A percentile compares a stretch with the other conserved stretches of the same genome.
These are phyloP conservation scores for Hyaloperonospora arabidopsidis DNA, from an alignment of 352 stramenopile genomes.

Conservation along the genomic window DNA sequence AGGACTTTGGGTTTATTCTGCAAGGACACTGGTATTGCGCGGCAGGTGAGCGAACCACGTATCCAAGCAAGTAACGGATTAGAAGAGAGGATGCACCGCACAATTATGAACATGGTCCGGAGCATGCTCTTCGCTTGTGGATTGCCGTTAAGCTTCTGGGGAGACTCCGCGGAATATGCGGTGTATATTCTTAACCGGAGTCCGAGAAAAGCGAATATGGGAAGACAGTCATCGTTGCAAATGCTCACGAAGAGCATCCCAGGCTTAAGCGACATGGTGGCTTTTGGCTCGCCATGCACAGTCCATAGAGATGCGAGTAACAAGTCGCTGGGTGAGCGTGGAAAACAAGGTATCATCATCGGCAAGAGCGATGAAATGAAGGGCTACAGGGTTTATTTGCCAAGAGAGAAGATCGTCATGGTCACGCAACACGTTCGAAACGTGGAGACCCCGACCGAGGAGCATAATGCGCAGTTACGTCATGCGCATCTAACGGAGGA, in stretches of 20 bases:
- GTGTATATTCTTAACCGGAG: constrained; percentile 22
- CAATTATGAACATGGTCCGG: neutral
- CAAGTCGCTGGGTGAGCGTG: neutral
- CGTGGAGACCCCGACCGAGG: neutral
- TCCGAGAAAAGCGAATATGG: constrained; percentile 14
- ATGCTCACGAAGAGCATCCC: constrained; percentile 5
- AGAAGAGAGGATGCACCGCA: constrained; percentile 27
- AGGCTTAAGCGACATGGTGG: constrained; percentile 5
- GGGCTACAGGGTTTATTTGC: neutral
- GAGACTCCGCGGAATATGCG: constrained; percentile 21
- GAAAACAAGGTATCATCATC: neutral
- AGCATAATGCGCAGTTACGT: too few relatives aligned
- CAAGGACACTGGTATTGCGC: neutral
- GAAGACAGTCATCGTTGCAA: constrained; percentile 5
- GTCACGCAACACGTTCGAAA: neutral
- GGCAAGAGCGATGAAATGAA: neutral
- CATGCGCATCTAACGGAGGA: too few relatives aligned
- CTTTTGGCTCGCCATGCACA: neutral
- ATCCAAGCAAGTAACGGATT: constrained; percentile 17
- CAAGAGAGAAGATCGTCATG: neutral
- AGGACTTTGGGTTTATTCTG: neutral
- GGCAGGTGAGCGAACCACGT: neutral
- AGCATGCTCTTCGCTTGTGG: constrained; percentile 27
- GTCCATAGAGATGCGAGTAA: neutral
- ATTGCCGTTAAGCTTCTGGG: constrained; percentile 21